Conservation (phyloP, 208 protist genomes). For the Eutreptiella sp. region DNA sequence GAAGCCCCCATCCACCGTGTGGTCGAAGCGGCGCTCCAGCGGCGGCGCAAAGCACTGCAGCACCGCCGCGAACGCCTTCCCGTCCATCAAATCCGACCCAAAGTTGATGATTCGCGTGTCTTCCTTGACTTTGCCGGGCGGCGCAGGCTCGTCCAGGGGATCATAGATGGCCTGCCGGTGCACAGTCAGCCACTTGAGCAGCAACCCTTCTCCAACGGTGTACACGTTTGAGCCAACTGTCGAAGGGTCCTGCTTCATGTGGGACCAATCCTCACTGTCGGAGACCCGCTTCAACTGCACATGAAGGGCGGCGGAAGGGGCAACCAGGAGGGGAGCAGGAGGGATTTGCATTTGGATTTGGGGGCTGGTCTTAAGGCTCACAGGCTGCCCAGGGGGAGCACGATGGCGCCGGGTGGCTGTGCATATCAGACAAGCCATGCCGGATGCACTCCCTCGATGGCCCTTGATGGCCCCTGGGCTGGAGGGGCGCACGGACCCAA, state of each 20-base stretch:
- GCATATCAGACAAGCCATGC: too few relatives aligned
- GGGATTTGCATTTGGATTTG: too few relatives aligned
- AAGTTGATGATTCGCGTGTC: slow-evolving; percentile 42
- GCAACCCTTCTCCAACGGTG: slow-evolving; percentile 61
- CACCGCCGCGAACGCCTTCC: slow-evolving; percentile 49
- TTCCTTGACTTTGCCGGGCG: neutral
- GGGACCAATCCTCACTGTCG: slow-evolving; percentile 39
- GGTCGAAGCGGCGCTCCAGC: slow-evolving; percentile 36
- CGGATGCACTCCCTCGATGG: too few relatives aligned
- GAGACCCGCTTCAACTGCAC: too few relatives aligned
- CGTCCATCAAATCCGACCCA: slow-evolving; percentile 62
- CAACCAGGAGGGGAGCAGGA: too few relatives aligned
- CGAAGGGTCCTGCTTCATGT: slow-evolving; percentile 29
- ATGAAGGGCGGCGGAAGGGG: too few relatives aligned
- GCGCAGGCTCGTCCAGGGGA: neutral
- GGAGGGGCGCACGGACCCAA: too few relatives aligned
- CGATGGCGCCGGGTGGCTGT: too few relatives aligned
- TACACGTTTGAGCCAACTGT: slow-evolving; percentile 69
- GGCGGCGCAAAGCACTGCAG: slow-evolving; percentile 62
- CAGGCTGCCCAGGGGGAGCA: too few relatives aligned
- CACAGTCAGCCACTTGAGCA: slow-evolving; percentile 66
- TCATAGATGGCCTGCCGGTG: slow-evolving; percentile 37
- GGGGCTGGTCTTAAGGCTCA: too few relatives aligned
- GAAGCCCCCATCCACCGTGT: slow-evolving; percentile 32
- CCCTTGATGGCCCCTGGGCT: too few relatives aligned